These are phyloP conservation scores for Hypocrella siamensis DNA, from an alignment of 2,329 filamentous ascomycete genomes.

Conservation along the genomic window DNA sequence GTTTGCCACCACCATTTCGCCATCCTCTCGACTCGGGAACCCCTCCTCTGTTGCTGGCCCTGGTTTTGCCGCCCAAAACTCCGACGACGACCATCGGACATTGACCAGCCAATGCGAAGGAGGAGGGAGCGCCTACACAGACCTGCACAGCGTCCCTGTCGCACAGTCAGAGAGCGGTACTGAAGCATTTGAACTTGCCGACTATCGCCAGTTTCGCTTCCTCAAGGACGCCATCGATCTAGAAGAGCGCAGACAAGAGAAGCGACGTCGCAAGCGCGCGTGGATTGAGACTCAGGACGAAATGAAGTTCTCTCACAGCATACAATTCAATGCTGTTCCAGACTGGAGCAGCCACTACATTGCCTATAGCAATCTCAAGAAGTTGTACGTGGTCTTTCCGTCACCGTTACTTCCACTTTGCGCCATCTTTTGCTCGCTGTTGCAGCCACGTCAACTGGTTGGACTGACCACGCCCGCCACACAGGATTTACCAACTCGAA, in stretches of 20 bases:
- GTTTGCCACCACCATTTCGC: constrained; percentile 18
- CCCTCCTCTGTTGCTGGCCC: constrained; percentile 23
- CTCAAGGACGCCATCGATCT: constrained; percentile 14
- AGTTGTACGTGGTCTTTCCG: constrained; percentile 52
- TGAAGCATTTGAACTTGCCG: constrained; percentile 24
- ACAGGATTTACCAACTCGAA: constrained; percentile 86
- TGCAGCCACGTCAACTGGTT: no score
- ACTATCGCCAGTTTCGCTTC: constrained; percentile 18
- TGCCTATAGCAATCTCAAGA: constrained; percentile 96
- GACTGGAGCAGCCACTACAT: constrained; percentile 99
- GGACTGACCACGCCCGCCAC: neutral
- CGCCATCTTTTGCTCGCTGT: no score
- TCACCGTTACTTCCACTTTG: no score
- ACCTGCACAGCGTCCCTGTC: constrained; percentile 2
- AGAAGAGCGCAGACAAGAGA: constrained; percentile 21
- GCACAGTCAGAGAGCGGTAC: constrained; percentile 1
- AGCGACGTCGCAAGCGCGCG: constrained; percentile 46
- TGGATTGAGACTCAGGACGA: constrained; percentile 62
- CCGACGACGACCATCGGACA: constrained; percentile 8
- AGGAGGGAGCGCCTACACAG: constrained; percentile 17
- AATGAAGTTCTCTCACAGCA: constrained; percentile 99
- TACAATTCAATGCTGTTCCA: constrained; percentile 99
- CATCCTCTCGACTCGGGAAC: constrained; percentile 12
- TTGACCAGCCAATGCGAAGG: constrained; percentile 13
- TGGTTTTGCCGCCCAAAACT: constrained; percentile 8